A percentile compares a stretch with the other conserved stretches of the same genome.
phyloP scores from a whole-genome alignment of 148 eudicot genomes.

The Fagopyrum tataricum region DNA sequence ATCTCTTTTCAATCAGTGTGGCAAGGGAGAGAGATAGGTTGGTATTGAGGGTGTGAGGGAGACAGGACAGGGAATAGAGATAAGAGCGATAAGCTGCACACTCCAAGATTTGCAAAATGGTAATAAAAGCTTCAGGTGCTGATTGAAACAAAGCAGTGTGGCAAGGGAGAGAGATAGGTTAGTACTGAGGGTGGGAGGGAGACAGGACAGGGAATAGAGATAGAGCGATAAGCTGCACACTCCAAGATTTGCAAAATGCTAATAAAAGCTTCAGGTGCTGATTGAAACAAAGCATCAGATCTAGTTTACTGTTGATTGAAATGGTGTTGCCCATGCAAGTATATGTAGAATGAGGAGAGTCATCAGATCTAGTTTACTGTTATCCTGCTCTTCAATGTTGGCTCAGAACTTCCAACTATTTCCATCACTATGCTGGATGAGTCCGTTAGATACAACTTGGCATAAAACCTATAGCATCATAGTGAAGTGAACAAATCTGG shows the following conservation, averaged over 20 bases:
- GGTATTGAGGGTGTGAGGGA: too few species aligned
- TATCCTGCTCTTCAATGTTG: not conserved
- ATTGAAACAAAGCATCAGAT: not conserved
- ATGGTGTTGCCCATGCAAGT: too few species aligned
- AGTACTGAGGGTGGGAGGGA: too few species aligned
- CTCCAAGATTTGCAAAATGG: not conserved
- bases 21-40: too few species aligned
- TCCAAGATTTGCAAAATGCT: not conserved
- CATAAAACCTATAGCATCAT: not conserved
- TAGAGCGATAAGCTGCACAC: too few species aligned
- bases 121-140: not conserved
- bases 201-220: too few species aligned
- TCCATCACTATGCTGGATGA: not conserved
- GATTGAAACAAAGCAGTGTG: not conserved
- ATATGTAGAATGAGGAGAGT: too few species aligned
- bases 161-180: too few species aligned
- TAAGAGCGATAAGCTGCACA: too few species aligned
- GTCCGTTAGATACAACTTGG: not conserved
- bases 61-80: too few species aligned
- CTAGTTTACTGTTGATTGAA: too few species aligned
- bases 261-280: not conserved
- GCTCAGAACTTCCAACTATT: not conserved
- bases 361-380: not conserved
- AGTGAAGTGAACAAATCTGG: too few species aligned
- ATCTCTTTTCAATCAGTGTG: not conserved